Conservation (phyloP, 2,329 filamentous ascomycete genomes). For the Phialophora verrucosa region DNA sequence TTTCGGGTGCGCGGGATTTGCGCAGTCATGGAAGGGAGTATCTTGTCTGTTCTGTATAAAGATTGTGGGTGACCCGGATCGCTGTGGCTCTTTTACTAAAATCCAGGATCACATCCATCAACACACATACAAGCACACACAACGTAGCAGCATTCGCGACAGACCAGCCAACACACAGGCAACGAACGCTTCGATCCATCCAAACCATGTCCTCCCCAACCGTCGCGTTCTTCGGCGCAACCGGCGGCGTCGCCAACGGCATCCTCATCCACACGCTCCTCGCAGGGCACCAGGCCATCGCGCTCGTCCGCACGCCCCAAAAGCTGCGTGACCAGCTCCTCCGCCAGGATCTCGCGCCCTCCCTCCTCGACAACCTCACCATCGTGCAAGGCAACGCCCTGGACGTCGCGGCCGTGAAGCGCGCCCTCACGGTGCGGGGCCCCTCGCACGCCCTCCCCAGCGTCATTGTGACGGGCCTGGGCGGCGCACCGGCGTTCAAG, state of each 20-base stretch:
- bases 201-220: conserved; percentile 39
- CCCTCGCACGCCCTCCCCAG: conserved; percentile 43
- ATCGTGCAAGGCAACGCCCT: conserved; percentile 57
- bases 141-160: neutral
- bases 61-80: neutral
- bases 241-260: conserved; percentile 54
- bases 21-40: neutral
- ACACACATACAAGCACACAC: neutral
- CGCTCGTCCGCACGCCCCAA: conserved; percentile 57
- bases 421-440: conserved; percentile 44
- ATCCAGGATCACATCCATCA: neutral
- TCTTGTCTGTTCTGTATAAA: neutral
- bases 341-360: conserved; percentile 47
- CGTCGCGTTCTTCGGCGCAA: conserved; percentile 60
- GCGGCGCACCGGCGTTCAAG: conserved; percentile 41
- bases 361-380: conserved; percentile 50
- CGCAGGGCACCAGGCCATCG: conserved; percentile 50
- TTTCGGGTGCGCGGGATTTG: neutral
- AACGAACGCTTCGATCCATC: neutral
- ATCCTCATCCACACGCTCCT: conserved; percentile 53
- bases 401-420: conserved; percentile 49
- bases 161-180: neutral
- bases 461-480: conserved; percentile 57
- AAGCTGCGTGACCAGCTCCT: conserved; percentile 56
- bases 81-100: neutral